Evolutionary conservation across 345 rosid species (phyloP).

Genomic region (Brassica juncea): DNA sequence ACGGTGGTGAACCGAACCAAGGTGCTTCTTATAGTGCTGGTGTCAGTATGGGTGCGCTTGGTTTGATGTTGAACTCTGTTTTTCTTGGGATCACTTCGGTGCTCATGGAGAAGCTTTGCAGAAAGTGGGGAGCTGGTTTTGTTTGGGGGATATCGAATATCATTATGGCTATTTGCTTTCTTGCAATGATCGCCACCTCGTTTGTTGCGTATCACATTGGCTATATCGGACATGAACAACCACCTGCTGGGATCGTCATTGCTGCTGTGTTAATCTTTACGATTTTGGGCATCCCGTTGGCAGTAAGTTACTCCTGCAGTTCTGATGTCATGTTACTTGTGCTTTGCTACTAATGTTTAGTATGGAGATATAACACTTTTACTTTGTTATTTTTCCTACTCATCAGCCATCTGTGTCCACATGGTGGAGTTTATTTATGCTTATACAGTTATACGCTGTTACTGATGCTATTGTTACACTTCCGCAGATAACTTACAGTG

Average conservation of each 20-base stretch:
- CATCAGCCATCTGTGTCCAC: background rate
- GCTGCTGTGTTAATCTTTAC: conserved; percentile 70
- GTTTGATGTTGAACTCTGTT: conserved; percentile 89
- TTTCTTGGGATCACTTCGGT: conserved; percentile 89
- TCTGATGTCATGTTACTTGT: conserved; percentile 16
- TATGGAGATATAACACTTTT: background rate
- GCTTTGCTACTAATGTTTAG: background rate
- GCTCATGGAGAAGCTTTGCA: conserved; percentile 89
- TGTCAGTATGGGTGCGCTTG: conserved; percentile 88
- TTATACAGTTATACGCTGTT: background rate
- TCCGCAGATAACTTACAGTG: conserved; percentile 85
- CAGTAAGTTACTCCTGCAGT: conserved; percentile 58
- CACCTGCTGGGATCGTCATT: conserved; percentile 69
- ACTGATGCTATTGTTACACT: conserved; percentile 34
- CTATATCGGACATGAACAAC: conserved; percentile 59
- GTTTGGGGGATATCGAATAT: conserved; percentile 86
- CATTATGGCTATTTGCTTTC: conserved; percentile 85
- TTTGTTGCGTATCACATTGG: conserved; percentile 59
- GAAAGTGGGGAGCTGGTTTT: conserved; percentile 97
- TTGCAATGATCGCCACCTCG: conserved; percentile 66
- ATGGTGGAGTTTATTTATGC: conserved; percentile 13
- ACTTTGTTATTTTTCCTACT: conserved; percentile 2
- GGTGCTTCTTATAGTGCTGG: conserved; percentile 68
- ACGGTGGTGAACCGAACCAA: conserved; percentile 78
- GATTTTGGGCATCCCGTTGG: conserved; percentile 83